A percentile compares a stretch with the other conserved stretches of the same genome.
Evolutionary conservation across 164 flowering plant species (phyloP).

Genomic region (Dillenia turbinata): DNA sequence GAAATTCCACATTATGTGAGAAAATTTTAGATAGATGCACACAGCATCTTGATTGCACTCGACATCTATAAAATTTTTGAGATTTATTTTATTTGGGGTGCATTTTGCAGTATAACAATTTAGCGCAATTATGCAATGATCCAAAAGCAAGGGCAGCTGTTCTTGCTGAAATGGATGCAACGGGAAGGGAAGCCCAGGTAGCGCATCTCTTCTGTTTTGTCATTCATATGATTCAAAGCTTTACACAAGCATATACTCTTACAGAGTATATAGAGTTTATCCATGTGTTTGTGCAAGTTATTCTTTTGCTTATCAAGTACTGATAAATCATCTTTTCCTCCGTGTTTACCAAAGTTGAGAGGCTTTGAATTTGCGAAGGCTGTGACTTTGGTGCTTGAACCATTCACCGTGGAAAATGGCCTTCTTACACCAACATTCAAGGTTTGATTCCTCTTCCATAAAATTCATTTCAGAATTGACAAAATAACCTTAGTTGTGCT

Average conservation of each 20-base stretch:
- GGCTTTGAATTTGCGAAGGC: constrained; percentile 95
- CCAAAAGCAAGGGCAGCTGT: constrained; percentile 80
- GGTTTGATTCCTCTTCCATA: constrained; percentile 29
- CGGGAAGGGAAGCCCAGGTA: constrained; percentile 89
- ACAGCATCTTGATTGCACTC: too few relatives aligned
- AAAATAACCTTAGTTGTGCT: too few relatives aligned
- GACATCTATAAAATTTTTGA: too few relatives aligned
- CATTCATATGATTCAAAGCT: background rate
- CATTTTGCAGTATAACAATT: constrained; percentile 50
- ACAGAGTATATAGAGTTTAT: too few relatives aligned
- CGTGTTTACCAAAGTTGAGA: constrained; percentile 45
- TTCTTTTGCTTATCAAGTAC: too few relatives aligned
- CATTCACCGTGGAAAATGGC: constrained; percentile 83
- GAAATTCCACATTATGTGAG: too few relatives aligned
- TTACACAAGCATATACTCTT: background rate
- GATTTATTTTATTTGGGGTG: background rate
- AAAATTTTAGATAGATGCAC: too few relatives aligned
- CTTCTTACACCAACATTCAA: constrained; percentile 92
- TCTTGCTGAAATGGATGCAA: constrained; percentile 80
- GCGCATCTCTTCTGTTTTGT: background rate
- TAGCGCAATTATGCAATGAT: constrained; percentile 60
- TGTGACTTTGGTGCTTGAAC: constrained; percentile 73
- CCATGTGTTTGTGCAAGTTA: too few relatives aligned
- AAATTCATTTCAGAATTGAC: too few relatives aligned
- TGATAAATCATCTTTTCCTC: background rate